These are phyloP conservation scores for Teratosphaeria zuluensis DNA, from an alignment of 2,329 filamentous ascomycete genomes.

Conservation along the genomic window DNA sequence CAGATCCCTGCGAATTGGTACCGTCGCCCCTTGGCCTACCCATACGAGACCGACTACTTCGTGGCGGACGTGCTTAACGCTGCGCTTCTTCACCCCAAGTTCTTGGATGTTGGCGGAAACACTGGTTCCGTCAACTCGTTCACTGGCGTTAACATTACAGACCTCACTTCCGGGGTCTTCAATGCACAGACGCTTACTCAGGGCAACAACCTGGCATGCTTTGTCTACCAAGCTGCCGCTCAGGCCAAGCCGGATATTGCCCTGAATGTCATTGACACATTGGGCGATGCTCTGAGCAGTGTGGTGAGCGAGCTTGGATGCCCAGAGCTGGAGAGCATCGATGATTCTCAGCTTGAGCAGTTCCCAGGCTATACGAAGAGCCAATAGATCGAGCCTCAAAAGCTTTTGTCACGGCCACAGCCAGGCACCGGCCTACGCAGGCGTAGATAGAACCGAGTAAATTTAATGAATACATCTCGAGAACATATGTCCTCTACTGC, in stretches of 20 bases:
- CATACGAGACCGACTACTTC: conserved; percentile 12
- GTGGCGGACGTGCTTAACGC: conserved; percentile 18
- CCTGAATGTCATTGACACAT: conserved; percentile 2
- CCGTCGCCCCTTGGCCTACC: conserved; percentile 7
- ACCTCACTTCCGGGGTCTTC: conserved; percentile 20
- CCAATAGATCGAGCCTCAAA: conserved; percentile 1
- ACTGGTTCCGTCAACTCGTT: conserved; percentile 16
- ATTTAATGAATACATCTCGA: not conserved
- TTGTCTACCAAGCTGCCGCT: conserved; percentile 26
- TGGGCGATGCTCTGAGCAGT: conserved; percentile 7
- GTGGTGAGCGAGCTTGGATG: conserved; percentile 16
- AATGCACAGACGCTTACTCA: conserved; percentile 1
- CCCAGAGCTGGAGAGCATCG: conserved; percentile 18
- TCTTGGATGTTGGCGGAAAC: conserved; percentile 23
- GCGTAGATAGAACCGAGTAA: not conserved
- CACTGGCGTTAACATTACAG: conserved; percentile 14
- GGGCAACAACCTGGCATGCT: conserved; percentile 30
- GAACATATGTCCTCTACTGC: not conserved
- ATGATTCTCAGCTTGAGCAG: conserved; percentile 16
- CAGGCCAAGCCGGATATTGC: conserved; percentile 24
- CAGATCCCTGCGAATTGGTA: conserved; percentile 20
- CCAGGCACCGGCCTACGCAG: not conserved
- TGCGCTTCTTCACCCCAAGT: conserved; percentile 12
- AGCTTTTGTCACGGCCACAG: not conserved
- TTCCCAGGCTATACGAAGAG: conserved; percentile 20